Conservation (phyloP, 345 rosid genomes). For the Odontarrhena argentea region DNA sequence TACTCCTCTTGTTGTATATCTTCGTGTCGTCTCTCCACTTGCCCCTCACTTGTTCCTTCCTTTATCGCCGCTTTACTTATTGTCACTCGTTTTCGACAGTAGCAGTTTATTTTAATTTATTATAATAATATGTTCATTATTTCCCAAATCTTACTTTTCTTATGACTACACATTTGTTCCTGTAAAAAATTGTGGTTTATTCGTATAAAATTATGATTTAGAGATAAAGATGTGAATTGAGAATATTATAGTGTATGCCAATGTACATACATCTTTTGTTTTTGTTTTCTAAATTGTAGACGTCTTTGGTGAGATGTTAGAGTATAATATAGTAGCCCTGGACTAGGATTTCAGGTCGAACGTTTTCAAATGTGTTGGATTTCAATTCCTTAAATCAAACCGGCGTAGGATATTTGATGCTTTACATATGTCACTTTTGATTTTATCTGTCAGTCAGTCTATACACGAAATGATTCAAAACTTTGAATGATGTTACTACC, state of each 20-base stretch:
- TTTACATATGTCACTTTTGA: too few relatives aligned
- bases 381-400: too few relatives aligned
- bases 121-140: not conserved
- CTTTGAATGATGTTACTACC: too few relatives aligned
- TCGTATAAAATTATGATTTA: not conserved
- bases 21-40: conserved; percentile 22
- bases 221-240: not conserved
- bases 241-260: not conserved
- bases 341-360: too few relatives aligned
- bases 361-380: too few relatives aligned
- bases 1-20: conserved; percentile 10
- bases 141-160: not conserved
- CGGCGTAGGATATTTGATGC: too few relatives aligned
- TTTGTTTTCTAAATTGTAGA: too few relatives aligned
- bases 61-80: not conserved
- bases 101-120: not conserved
- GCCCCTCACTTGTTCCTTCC: conserved; percentile 3
- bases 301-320: too few relatives aligned
- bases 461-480: too few relatives aligned
- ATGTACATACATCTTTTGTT: not conserved
- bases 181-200: not conserved
- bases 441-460: too few relatives aligned
- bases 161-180: too few relatives aligned
- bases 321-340: too few relatives aligned
- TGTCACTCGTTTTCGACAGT: not conserved